Evolutionary conservation across 1,284 basidiomycete genomes (phyloP).

Genomic region (Ustilago cynodontis): DNA sequence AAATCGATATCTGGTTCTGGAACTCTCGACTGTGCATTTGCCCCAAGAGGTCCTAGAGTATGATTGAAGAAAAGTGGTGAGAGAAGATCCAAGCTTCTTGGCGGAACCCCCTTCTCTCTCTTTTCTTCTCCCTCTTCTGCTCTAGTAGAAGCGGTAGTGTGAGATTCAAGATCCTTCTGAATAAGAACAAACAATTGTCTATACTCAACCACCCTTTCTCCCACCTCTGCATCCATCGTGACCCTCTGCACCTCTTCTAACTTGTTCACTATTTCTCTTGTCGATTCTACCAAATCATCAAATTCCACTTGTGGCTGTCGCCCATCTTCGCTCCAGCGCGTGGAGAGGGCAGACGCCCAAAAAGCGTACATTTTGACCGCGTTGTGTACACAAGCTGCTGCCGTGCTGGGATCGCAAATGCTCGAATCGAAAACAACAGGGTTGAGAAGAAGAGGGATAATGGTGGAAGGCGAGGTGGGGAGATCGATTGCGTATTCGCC

Average conservation of each 20-base stretch:
- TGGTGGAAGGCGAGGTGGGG: slow-evolving; percentile 50
- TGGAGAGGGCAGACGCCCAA: slow-evolving; percentile 82
- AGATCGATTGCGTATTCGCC: slow-evolving; percentile 82
- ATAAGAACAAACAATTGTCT: slow-evolving; percentile 84
- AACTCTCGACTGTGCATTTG: slow-evolving; percentile 83
- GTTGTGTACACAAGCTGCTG: slow-evolving; percentile 78
- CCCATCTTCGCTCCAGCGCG: slow-evolving; percentile 83
- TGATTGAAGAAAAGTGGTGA: slow-evolving; percentile 83
- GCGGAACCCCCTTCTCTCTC: slow-evolving; percentile 65
- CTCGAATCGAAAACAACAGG: slow-evolving; percentile 33
- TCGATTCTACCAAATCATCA: slow-evolving; percentile 75
- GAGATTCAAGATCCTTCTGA: slow-evolving; percentile 77
- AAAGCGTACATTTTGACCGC: slow-evolving; percentile 86
- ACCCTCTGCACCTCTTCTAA: slow-evolving; percentile 74
- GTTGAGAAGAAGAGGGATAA: slow-evolving; percentile 74
- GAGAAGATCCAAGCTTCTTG: slow-evolving; percentile 89
- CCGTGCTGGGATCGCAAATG: slow-evolving; percentile 36
- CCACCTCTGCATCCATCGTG: slow-evolving; percentile 83
- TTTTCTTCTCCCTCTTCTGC: not conserved
- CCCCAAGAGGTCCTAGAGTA: slow-evolving; percentile 86
- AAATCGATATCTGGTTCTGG: slow-evolving; percentile 85
- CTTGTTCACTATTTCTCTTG: slow-evolving; percentile 76
- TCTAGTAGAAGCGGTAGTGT: not conserved
- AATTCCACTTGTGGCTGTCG: slow-evolving; percentile 73
- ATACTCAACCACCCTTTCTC: slow-evolving; percentile 87